These are phyloP conservation scores for Heterobasidion occidentale DNA, from an alignment of 1,284 basidiomycete genomes.

Conservation along the genomic window DNA sequence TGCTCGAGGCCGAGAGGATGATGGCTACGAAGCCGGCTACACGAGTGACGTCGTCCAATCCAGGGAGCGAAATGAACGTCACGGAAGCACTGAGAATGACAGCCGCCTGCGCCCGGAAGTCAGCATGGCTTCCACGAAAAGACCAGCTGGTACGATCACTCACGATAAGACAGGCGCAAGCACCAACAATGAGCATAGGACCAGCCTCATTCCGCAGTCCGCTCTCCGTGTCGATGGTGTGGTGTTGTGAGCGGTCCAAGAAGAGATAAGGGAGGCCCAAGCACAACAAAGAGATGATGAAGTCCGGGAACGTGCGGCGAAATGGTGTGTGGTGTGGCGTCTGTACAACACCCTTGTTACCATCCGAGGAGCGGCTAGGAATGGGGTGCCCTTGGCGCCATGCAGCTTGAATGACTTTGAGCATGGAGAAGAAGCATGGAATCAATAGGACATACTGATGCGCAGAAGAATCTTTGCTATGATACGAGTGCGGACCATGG, in stretches of 20 bases:
- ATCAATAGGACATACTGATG: slow-evolving; percentile 36
- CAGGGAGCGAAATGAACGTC: slow-evolving; percentile 68
- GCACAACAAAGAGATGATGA: slow-evolving; percentile 52
- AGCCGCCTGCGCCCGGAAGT: slow-evolving; percentile 43
- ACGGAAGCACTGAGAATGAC: slow-evolving; percentile 70
- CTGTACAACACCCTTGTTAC: slow-evolving; percentile 44
- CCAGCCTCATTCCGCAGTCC: slow-evolving; percentile 40
- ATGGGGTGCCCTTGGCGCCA: slow-evolving; percentile 50
- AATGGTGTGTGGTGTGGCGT: slow-evolving; percentile 28
- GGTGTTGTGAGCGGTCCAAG: slow-evolving; percentile 38
- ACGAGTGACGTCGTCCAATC: slow-evolving; percentile 52
- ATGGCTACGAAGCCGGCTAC: slow-evolving; percentile 58
- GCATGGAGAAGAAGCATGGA: neutral
- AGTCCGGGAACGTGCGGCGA: slow-evolving; percentile 42
- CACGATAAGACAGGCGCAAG: slow-evolving; percentile 13
- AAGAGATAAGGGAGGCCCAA: slow-evolving; percentile 72
- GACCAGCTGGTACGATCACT: slow-evolving; percentile 2
- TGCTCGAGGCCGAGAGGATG: slow-evolving; percentile 57
- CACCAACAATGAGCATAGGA: slow-evolving; percentile 51
- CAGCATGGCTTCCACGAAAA: too few relatives aligned
- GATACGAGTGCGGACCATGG: slow-evolving; percentile 56
- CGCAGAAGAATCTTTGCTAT: slow-evolving; percentile 61
- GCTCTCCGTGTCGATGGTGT: slow-evolving; percentile 49
- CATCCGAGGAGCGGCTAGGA: slow-evolving; percentile 35
- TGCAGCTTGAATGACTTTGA: slow-evolving; percentile 28